Evolutionary conservation across 2,329 filamentous ascomycete genomes (phyloP), one percentile per base, ranked within the genome.

Genomic region (Dothiorella sarmentorum): DNA sequence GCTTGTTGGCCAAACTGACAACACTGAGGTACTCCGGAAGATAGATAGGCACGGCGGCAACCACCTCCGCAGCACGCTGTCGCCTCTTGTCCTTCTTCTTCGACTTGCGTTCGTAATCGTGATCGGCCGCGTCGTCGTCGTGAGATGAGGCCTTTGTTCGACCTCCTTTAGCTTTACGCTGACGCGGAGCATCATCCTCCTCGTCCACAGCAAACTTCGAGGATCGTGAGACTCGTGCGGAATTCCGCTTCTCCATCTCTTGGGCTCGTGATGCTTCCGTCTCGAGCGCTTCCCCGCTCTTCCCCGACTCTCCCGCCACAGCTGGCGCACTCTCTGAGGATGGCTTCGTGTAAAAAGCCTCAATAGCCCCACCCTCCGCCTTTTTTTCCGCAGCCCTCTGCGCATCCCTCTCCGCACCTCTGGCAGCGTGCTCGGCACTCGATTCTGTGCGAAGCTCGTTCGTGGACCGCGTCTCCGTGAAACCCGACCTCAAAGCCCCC

Each of bases 1-100:
- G 78, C 3, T 89, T 84, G 61, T 85, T 80, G 3, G 91, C 91
- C 38, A 99, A 76, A 63, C 92, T 90, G 9, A 84, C 82, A n/a
- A 97, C 87, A 66, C 85, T 94, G 73, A 99, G 95, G 66, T 91
- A 96, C 68, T 97, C 90, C 0, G 29, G 95, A 20, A 99, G 78
- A 56, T 87, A 83, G 44, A 99, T 89, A 13, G 70, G 70, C 2
- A 64, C 69, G 3, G 71, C 70, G 10, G 65, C 64, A 11, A 64
- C 63, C 56, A 67, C 68, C 20, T 64, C 63, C 22, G 63, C n/a
- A 49, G 11, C 47, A 18, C 38, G 38, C 22, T 43, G 42, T 24
- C 44, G 40, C 29, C 4, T 43, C 33, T 42, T 49, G 22, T 60
- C 57, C 4, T 57, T 38, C 31, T 40, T 61, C 31, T 69, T 67